Conservation (phyloP, 257 asterid genomes). For the Mentha longifolia region DNA sequence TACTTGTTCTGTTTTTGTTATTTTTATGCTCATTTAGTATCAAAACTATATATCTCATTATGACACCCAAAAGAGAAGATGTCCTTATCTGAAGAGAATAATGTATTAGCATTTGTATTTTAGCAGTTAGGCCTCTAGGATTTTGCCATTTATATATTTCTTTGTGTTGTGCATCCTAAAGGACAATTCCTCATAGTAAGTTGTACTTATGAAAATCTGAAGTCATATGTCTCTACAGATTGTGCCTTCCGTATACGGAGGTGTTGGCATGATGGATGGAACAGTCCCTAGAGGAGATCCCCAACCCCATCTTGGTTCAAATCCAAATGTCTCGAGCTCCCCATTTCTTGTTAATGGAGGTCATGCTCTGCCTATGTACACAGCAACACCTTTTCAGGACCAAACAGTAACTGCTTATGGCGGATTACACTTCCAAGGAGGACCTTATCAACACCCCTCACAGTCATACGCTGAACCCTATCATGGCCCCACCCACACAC, state of each 20-base stretch:
- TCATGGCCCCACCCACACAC: conserved; percentile 27
- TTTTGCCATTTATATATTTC: conserved; percentile 2
- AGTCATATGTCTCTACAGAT: conserved; percentile 48
- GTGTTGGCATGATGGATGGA: conserved; percentile 40
- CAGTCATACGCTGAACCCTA: conserved; percentile 34
- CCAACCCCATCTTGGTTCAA: conserved; percentile 39
- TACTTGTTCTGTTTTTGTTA: neutral
- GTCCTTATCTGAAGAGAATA: neutral
- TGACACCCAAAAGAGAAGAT: neutral
- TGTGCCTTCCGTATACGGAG: conserved; percentile 46
- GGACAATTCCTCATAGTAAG: conserved; percentile 9
- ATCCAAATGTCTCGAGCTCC: conserved; percentile 28
- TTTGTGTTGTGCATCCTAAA: conserved; percentile 3
- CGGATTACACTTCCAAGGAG: conserved; percentile 22
- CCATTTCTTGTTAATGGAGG: conserved; percentile 31
- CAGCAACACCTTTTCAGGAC: conserved; percentile 26
- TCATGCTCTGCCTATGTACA: conserved; percentile 21
- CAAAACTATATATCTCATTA: neutral
- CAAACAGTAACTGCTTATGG: conserved; percentile 18
- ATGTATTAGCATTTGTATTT: no score
- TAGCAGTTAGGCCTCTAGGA: conserved; percentile 7
- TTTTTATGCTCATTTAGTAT: neutral
- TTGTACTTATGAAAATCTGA: conserved; percentile 29
- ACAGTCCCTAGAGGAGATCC: conserved; percentile 36
- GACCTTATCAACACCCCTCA: conserved; percentile 27